A percentile compares a stretch with the other conserved stretches of the same genome.
These are phyloP conservation scores for baker's yeast (Saccharomyces cerevisiae) DNA, from an alignment of 805 yeast species.

Conservation along the genomic window DNA sequence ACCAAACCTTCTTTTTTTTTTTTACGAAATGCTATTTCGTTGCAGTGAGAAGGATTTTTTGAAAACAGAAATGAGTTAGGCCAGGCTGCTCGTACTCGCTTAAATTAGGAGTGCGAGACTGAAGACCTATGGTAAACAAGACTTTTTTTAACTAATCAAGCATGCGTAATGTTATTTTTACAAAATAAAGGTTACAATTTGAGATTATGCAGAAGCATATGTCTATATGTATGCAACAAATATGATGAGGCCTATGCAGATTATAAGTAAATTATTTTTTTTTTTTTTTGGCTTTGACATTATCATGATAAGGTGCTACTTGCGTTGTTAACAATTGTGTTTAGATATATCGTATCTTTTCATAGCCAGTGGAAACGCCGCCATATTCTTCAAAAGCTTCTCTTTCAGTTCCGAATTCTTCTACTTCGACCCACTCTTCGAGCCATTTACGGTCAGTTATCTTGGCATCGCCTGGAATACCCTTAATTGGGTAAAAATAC, in stretches of 20 bases:
- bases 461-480: slow-evolving; percentile 34
- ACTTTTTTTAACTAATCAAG: neutral
- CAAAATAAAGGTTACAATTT: neutral
- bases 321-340: neutral
- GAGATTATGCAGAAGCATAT: neutral
- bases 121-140: neutral
- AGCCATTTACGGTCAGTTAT: slow-evolving; percentile 43
- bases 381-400: slow-evolving; percentile 13
- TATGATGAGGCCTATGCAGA: neutral
- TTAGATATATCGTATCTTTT: neutral
- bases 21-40: too few relatives aligned
- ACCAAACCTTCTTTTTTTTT: too few relatives aligned
- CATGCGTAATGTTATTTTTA: neutral
- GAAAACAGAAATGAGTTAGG: too few relatives aligned
- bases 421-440: slow-evolving; percentile 57
- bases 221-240: neutral
- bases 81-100: too few relatives aligned
- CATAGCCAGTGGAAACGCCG: slow-evolving; percentile 1
- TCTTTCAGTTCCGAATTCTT: slow-evolving; percentile 43
- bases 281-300: neutral
- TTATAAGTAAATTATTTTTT: neutral
- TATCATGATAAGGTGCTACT: neutral
- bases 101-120: neutral
- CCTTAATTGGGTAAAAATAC: slow-evolving; percentile 44
- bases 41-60: too few relatives aligned